A percentile compares a stretch with the other conserved stretches of the same genome.
phyloP scores from a whole-genome alignment of 192 early-diverging fungal genomes.

The Backusella tarrabulga region DNA sequence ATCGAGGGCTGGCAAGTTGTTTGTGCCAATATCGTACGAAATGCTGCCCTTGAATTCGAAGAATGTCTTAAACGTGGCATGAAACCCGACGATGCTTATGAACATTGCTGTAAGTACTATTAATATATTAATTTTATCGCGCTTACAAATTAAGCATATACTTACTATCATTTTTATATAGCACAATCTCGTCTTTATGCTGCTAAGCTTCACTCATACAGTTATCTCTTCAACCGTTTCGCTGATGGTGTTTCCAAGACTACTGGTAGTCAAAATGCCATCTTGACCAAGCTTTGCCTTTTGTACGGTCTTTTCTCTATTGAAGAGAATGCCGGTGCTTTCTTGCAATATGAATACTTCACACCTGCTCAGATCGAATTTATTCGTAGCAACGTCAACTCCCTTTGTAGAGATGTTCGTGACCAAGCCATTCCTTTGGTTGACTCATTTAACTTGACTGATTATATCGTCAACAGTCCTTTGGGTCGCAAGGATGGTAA shows the following conservation, averaged over 20 bases:
- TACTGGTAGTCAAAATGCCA: conserved; percentile 54
- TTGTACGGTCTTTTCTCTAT: conserved; percentile 87
- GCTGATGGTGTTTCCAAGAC: conserved; percentile 68
- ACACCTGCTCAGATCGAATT: conserved; percentile 66
- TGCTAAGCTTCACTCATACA: conserved; percentile 81
- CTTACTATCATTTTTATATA: not conserved
- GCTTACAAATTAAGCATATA: not conserved
- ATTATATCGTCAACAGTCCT: conserved; percentile 89
- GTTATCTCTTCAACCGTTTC: conserved; percentile 83
- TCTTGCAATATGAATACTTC: conserved; percentile 88
- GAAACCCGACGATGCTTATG: conserved; percentile 80
- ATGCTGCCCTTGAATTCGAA: conserved; percentile 81
- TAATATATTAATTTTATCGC: not conserved
- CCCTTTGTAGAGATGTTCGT: conserved; percentile 67
- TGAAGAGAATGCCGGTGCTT: conserved; percentile 79
- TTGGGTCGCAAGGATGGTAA: conserved; percentile 85
- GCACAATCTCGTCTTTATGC: conserved; percentile 78
- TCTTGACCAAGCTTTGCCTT: conserved; percentile 71
- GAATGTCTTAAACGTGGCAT: conserved; percentile 59
- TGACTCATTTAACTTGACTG: conserved; percentile 87
- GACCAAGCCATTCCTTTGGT: conserved; percentile 81
- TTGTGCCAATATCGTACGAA: conserved; percentile 77
- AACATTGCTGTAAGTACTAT: conserved; percentile 59
- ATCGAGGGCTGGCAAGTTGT: conserved; percentile 81
- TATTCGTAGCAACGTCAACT: conserved; percentile 65